Base-by-base conservation (phyloP, 768 basidiomycete genomes). In the Leccinum broughii region DNA sequence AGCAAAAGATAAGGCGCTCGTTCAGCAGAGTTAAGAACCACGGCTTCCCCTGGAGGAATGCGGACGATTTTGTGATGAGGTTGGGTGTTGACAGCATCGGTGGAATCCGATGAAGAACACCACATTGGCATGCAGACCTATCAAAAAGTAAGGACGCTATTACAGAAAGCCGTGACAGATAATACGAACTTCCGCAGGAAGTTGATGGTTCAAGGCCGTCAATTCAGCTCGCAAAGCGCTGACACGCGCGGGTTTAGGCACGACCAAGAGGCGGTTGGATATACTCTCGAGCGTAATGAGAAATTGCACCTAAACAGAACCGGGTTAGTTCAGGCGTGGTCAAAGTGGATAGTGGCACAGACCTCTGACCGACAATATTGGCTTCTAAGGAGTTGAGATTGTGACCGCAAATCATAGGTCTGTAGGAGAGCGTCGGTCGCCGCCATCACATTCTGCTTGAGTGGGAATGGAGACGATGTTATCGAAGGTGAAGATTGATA, bases 21-120 rank as follows among this genome's bases (percentile, higher is more conserved):
- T 75, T 99, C 95, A 3, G 97, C 97, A 20, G 96, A 98, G 72
- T 99, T 99, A 28, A 99, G 83, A 10, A 98, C 97, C 50, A 98
- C 97, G 58, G 93, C 91, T 78, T 99, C 97, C 14, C 95, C 93
- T 3, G 97, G 96, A 11, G 96, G 95, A 69, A 99, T 96, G 64
- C 97, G 88, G 54, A 98, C 95, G 55, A 99, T 93, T 48, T 93
- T 89, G 72, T 98, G 95, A 72, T 98, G 96, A 6, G 90, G 85
- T 67, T 85, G 79, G 6, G 82, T 78, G 44, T 54, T 51, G 79
- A 74, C 32, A 51, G 51, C n/a, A 9, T 68, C 68, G 14, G 75
- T 72, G 22, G 74, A 65, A 70, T 91, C 89, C 14, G 93, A 87
- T 7, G 91, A 88, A 11, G 82, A 72, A 68, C 91, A 93, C 91